phyloP scores from a whole-genome alignment of 1,284 basidiomycete genomes.

The Apiotrichum domesticum region DNA sequence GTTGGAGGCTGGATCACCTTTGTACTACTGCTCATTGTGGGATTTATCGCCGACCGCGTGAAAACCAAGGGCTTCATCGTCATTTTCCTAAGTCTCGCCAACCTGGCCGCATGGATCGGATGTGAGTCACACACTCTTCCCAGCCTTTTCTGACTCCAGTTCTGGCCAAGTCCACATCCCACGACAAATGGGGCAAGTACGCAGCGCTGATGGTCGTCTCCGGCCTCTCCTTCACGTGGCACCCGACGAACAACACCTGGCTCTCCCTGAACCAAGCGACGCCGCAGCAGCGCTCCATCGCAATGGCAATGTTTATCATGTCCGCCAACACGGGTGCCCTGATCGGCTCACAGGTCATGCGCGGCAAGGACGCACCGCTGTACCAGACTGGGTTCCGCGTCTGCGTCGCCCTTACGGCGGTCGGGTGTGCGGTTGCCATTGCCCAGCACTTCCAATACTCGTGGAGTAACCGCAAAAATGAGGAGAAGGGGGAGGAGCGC shows the following conservation, averaged over 20 bases:
- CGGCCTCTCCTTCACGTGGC: slow-evolving; percentile 13
- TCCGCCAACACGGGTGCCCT: slow-evolving; percentile 33
- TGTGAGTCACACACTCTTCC: not conserved
- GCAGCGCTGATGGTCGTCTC: slow-evolving; percentile 19
- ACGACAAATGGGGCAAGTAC: slow-evolving; percentile 26
- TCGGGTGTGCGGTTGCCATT: slow-evolving; percentile 18
- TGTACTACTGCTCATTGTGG: slow-evolving; percentile 13
- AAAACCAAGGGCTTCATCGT: slow-evolving; percentile 17
- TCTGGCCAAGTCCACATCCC: slow-evolving; percentile 15
- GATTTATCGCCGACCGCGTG: slow-evolving; percentile 16
- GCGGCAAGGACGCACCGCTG: slow-evolving; percentile 30
- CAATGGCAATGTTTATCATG: slow-evolving; percentile 40
- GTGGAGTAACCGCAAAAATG: slow-evolving; percentile 20
- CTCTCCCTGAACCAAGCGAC: slow-evolving; percentile 28
- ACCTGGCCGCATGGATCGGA: slow-evolving; percentile 22
- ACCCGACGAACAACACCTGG: slow-evolving; percentile 35
- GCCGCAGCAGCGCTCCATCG: slow-evolving; percentile 32
- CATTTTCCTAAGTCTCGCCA: slow-evolving; percentile 11
- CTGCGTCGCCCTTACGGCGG: slow-evolving; percentile 21
- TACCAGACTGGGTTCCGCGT: slow-evolving; percentile 32
- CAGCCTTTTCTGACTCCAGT: slow-evolving; percentile 8
- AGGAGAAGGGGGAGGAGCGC: too few species aligned
- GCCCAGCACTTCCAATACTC: slow-evolving; percentile 31
- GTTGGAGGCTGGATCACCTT: slow-evolving; percentile 24
- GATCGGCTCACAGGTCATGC: slow-evolving; percentile 33